Evolutionary conservation across 768 basidiomycete genomes (phyloP), one percentile per base, ranked within the genome.

Genomic region (Phylloporus rhodoxanthus): DNA sequence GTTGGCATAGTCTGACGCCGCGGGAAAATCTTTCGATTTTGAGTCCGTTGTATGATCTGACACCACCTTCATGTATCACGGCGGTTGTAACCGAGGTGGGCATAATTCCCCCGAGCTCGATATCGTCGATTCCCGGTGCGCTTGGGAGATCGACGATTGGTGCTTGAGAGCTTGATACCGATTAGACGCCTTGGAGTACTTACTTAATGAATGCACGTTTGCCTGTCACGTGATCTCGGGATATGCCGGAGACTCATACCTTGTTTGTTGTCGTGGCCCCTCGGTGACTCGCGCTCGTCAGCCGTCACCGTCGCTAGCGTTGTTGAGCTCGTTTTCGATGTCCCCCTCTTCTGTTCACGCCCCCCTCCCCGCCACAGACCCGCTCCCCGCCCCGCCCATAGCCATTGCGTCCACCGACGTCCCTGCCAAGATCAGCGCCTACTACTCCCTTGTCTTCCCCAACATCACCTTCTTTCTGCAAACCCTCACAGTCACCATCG

Each of bases 1-100:
- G n/a, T n/a, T n/a, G 15, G 3, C 40, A 41, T 19, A 34, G 42
- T 61, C 62, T 39, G 32, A 67, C 76, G 30, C 62, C 52, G 8
- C 57, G 69, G 47, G 67, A 75, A 19, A 82, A 81, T 57, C 74
- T 96, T 14, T 84, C 91, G 57, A 78, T 85, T 19, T 71, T 96
- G 54, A 90, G 87, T 65, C 87, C 95, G 6, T 68, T 97, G 11
- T 99, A 98, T 62, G 96, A 99, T 67, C 74, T 98, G 38, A 96
- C 96, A 2, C 91, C 95, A 2, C 87, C 94, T 1, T 80, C 80
- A 17, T 87, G 82, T 63, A 93, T 99, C 54, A 95, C 96, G 1
- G 95, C 89, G 15, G 91, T 99, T 20, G 92, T 97, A 47, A 97
- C 95, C 3, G 96, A 99, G 70, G 93, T 94, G 38, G 95, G 95